These are phyloP conservation scores for Kodamaea neixiangensis DNA, from an alignment of 805 yeast genomes.

Conservation along the genomic window DNA sequence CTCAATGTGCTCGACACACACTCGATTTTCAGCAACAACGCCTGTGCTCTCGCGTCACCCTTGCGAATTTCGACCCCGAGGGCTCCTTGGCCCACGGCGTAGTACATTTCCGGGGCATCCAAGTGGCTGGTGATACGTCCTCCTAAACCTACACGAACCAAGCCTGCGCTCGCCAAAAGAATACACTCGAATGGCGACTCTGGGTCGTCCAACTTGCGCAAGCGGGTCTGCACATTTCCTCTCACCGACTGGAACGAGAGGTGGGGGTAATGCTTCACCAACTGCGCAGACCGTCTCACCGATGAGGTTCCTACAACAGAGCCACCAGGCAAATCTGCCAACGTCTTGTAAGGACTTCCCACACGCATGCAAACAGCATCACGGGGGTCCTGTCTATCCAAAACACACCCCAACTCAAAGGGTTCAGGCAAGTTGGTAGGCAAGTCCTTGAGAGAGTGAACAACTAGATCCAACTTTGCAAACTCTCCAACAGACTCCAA, in stretches of 20 bases:
- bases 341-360: constrained; percentile 60
- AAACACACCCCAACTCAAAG: constrained; percentile 84
- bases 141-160: constrained; percentile 70
- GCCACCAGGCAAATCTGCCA: constrained; percentile 80
- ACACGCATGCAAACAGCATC: constrained; percentile 83
- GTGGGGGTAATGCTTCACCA: constrained; percentile 74
- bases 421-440: constrained; percentile 91
- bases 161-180: constrained; percentile 90
- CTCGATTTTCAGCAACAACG: constrained; percentile 64
- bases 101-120: constrained; percentile 78
- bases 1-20: constrained; percentile 67
- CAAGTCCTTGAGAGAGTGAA: constrained; percentile 90
- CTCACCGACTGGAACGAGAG: constrained; percentile 81
- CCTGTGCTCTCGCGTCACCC: constrained; percentile 58
- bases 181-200: constrained; percentile 68
- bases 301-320: constrained; percentile 93
- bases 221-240: constrained; percentile 77
- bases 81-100: constrained; percentile 99
- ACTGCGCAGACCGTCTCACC: constrained; percentile 89
- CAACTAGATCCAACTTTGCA: constrained; percentile 81
- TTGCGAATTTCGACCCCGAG: constrained; percentile 86
- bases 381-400: constrained; percentile 87
- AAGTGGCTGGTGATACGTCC: constrained; percentile 73
- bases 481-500: constrained; percentile 60
- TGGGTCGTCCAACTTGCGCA: constrained; percentile 75